A percentile compares a stretch with the other conserved stretches of the same genome.
phyloP scores from a whole-genome alignment of 2,329 filamentous ascomycete genomes.

The Aspergillus udagawae region DNA sequence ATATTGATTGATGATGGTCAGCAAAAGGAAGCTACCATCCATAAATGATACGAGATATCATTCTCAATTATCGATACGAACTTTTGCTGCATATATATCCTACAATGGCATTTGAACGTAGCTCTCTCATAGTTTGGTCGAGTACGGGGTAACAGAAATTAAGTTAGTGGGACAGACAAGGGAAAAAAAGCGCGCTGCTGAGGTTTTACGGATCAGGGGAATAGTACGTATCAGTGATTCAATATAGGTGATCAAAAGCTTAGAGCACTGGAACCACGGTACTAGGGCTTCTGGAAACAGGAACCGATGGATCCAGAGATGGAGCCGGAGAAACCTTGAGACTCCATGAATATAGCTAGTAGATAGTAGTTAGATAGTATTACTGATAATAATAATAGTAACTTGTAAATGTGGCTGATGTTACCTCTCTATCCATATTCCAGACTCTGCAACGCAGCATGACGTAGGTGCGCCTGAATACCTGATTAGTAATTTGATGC shows the following conservation, averaged over 20 bases:
- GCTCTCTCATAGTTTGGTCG: too few species aligned
- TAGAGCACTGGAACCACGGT: slow-evolving; percentile 6
- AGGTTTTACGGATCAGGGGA: too few species aligned
- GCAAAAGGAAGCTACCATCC: not conserved
- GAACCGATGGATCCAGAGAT: slow-evolving; percentile 4
- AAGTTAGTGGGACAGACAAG: too few species aligned
- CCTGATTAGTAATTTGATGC: not conserved
- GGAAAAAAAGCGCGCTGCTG: too few species aligned
- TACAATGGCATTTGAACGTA: too few species aligned
- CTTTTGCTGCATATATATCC: not conserved
- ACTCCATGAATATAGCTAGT: too few species aligned
- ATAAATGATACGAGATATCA: not conserved
- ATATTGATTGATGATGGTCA: not conserved
- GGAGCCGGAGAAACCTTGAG: not conserved
- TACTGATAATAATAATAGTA: too few species aligned
- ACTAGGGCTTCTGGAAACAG: slow-evolving; percentile 1
- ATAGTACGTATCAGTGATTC: too few species aligned
- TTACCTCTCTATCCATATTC: too few species aligned
- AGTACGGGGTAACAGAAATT: not conserved
- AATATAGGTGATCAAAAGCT: too few species aligned
- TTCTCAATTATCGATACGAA: not conserved
- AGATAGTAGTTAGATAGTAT: too few species aligned
- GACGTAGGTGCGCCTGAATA: not conserved
- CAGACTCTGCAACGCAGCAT: not conserved
- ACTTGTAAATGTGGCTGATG: too few species aligned